A percentile compares a stretch with the other conserved stretches of the same genome.
These are phyloP conservation scores for Phtheirospermum japonicum DNA, from an alignment of 257 asterid species.

Conservation along the genomic window DNA sequence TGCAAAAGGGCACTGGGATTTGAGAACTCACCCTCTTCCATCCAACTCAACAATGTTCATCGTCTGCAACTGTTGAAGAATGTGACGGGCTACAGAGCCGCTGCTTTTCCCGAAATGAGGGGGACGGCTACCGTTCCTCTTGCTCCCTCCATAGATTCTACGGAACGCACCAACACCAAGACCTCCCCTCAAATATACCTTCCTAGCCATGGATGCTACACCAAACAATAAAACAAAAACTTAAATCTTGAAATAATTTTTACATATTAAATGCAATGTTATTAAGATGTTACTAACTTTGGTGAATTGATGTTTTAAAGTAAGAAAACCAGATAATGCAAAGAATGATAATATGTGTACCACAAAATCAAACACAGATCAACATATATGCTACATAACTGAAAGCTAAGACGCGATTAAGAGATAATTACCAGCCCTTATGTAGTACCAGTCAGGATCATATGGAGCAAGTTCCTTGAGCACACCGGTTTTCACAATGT, in stretches of 20 bases:
- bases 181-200: conserved; percentile 73
- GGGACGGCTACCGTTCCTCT: conserved; percentile 75
- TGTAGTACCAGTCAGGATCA: conserved; percentile 95
- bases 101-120: conserved; percentile 65
- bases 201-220: conserved; percentile 87
- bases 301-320: neutral
- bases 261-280: neutral
- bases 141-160: conserved; percentile 84
- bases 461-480: conserved; percentile 91
- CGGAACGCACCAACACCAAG: conserved; percentile 82
- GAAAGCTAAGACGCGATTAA: neutral
- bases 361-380: neutral
- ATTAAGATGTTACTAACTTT: neutral
- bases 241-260: neutral
- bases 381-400: neutral
- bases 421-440: conserved; percentile 70
- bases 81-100: conserved; percentile 64
- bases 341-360: neutral
- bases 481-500: conserved; percentile 81
- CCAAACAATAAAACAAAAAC: neutral
- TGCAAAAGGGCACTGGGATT: no score
- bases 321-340: no score
- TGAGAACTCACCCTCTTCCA: conserved; percentile 47
- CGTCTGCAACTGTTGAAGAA: conserved; percentile 59
- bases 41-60: conserved; percentile 60